A percentile compares a stretch with the other conserved stretches of the same genome.
These are phyloP conservation scores for Apophysomyces trapeziformis DNA, from an alignment of 371 early-diverging fungal species.

Conservation along the genomic window DNA sequence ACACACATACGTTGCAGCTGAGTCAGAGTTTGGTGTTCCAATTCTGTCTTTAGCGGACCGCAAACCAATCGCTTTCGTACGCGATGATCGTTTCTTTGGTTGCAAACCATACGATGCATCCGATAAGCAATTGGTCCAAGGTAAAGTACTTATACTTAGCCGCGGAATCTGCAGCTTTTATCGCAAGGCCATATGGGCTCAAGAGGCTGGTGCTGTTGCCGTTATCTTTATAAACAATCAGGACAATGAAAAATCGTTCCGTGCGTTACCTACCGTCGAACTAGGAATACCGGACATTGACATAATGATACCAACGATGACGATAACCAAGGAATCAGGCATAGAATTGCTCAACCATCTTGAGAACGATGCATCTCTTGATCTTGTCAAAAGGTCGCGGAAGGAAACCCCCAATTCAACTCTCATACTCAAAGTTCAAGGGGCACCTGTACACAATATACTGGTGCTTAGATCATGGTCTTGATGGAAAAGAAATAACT, in stretches of 20 bases:
- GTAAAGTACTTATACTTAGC: constrained; percentile 44
- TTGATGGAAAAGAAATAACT: neutral
- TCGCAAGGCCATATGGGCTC: constrained; percentile 48
- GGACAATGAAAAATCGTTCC: constrained; percentile 14
- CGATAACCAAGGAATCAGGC: constrained; percentile 16
- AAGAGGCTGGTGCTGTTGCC: constrained; percentile 52
- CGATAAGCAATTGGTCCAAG: constrained; percentile 26
- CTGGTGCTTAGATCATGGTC: constrained; percentile 4
- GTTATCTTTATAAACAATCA: constrained; percentile 45
- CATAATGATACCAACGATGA: constrained; percentile 18
- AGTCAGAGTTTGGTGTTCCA: constrained; percentile 22
- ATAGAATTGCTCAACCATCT: neutral
- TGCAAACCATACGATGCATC: constrained; percentile 39
- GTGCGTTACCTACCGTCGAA: constrained; percentile 15
- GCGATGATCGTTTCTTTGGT: constrained; percentile 30
- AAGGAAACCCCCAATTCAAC: neutral
- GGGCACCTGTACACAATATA: constrained; percentile 3
- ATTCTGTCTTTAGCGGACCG: neutral
- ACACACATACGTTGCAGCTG: constrained; percentile 10
- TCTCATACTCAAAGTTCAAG: constrained; percentile 13
- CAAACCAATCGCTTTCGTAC: constrained; percentile 26
- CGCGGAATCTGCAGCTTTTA: constrained; percentile 57
- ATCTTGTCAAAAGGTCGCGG: neutral
- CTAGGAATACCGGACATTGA: neutral
- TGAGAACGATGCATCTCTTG: constrained; percentile 1